Percentiles rank a stretch among this genome's conserved stretches.
phyloP scores from a whole-genome alignment of 306 rosid species.

The Acacia acuminata region DNA sequence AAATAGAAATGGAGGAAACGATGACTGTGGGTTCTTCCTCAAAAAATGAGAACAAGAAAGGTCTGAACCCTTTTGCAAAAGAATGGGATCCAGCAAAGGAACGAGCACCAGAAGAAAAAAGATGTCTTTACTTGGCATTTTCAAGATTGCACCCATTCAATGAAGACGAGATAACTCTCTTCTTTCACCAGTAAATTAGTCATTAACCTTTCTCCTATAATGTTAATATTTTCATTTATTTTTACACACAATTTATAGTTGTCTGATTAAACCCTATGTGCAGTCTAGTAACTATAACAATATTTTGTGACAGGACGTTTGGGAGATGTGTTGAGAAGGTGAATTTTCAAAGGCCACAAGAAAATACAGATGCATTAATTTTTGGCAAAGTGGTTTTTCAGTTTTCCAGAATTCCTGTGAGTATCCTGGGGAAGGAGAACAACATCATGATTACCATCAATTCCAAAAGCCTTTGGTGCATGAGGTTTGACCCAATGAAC shows the following conservation, averaged over 20 bases:
- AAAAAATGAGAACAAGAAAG: neutral
- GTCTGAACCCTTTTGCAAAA: neutral
- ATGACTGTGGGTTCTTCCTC: neutral
- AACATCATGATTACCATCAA: neutral
- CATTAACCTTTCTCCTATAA: too few relatives aligned
- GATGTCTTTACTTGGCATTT: neutral
- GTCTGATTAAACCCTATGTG: neutral
- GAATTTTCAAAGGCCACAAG: neutral
- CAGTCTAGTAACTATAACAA: neutral
- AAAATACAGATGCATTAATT: neutral
- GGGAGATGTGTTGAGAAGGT: neutral
- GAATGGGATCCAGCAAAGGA: neutral
- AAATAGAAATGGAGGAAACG: neutral
- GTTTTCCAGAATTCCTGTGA: neutral
- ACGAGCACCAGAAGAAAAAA: neutral
- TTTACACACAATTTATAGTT: neutral
- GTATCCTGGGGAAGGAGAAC: neutral
- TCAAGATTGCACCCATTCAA: neutral
- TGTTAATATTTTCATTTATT: neutral
- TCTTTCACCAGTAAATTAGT: neutral
- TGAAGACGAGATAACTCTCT: neutral
- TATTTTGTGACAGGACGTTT: neutral
- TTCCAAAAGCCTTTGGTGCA: neutral
- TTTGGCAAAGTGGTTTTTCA: neutral
- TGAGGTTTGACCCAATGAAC: neutral